Conservation (phyloP, 169 alveolate genomes). For the Plasmodium malariae region DNA sequence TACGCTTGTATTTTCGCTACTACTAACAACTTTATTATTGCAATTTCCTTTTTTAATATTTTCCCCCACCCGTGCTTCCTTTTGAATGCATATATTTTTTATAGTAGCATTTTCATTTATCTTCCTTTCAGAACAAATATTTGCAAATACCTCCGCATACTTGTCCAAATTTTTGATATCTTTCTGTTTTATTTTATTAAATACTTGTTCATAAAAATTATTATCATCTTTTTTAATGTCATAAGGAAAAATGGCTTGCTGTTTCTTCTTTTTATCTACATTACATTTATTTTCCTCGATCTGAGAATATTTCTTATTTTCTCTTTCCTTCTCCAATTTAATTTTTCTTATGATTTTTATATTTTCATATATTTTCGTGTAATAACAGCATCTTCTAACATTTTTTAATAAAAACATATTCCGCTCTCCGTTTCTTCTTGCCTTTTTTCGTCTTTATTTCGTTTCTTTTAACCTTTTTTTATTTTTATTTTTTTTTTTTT, state of each 20-base stretch:
- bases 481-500: too few species aligned
- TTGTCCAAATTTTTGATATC: neutral
- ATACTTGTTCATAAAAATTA: conserved; percentile 32
- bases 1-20: too few species aligned
- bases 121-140: neutral
- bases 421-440: too few species aligned
- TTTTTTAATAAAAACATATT: conserved; percentile 62
- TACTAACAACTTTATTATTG: too few species aligned
- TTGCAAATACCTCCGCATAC: neutral
- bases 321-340: neutral
- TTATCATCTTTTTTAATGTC: conserved; percentile 15
- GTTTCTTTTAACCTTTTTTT: too few species aligned
- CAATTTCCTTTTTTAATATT: too few species aligned
- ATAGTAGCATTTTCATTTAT: neutral
- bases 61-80: too few species aligned
- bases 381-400: conserved; percentile 49
- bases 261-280: neutral
- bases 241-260: neutral
- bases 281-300: neutral
- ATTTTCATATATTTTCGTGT: conserved; percentile 63
- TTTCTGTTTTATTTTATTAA: conserved; percentile 22
- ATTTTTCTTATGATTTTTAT: conserved; percentile 39
- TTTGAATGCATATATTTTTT: too few species aligned
- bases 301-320: neutral
- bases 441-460: too few species aligned